Evolutionary conservation across 768 basidiomycete species (phyloP).

Genomic region (Lyophyllum atratum): DNA sequence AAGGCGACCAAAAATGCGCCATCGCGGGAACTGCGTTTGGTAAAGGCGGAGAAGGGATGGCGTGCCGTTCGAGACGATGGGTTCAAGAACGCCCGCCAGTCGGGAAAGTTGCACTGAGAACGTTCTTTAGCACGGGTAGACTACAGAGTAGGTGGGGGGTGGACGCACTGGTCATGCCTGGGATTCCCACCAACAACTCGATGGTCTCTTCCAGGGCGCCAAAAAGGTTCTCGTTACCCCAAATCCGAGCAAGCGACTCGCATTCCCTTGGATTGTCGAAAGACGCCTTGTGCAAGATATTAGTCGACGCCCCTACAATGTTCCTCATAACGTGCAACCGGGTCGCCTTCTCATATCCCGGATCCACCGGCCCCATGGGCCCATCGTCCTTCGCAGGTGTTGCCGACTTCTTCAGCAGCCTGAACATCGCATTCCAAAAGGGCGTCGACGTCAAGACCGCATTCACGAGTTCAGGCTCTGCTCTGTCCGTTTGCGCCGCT

Average conservation of each 20-base stretch:
- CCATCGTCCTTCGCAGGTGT: neutral
- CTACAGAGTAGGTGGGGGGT: neutral
- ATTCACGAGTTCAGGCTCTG: conserved; percentile 4
- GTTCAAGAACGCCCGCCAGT: neutral
- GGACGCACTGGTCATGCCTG: conserved; percentile 9
- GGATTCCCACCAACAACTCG: conserved; percentile 2
- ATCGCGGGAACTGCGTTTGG: conserved; percentile 9
- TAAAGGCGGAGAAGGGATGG: conserved; percentile 2
- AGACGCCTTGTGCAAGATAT: neutral
- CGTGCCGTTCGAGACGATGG: neutral
- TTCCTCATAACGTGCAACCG: neutral
- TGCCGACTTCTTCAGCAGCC: conserved; percentile 9
- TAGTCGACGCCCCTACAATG: neutral
- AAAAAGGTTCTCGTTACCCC: conserved; percentile 12
- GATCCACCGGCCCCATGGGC: neutral
- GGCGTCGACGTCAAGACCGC: conserved; percentile 2
- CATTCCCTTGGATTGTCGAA: conserved; percentile 3
- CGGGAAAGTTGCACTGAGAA: conserved; percentile 4
- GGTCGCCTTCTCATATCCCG: neutral
- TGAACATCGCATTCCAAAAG: conserved; percentile 10
- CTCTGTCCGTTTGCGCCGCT: neutral
- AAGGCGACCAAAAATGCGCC: conserved; percentile 7
- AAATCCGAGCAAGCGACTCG: conserved; percentile 10
- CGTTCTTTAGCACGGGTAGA: neutral
- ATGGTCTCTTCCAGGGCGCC: conserved; percentile 11